A percentile compares a stretch with the other conserved stretches of the same genome.
phyloP scores from a whole-genome alignment of 495 filamentous ascomycete species.

The Tuber borchii region DNA sequence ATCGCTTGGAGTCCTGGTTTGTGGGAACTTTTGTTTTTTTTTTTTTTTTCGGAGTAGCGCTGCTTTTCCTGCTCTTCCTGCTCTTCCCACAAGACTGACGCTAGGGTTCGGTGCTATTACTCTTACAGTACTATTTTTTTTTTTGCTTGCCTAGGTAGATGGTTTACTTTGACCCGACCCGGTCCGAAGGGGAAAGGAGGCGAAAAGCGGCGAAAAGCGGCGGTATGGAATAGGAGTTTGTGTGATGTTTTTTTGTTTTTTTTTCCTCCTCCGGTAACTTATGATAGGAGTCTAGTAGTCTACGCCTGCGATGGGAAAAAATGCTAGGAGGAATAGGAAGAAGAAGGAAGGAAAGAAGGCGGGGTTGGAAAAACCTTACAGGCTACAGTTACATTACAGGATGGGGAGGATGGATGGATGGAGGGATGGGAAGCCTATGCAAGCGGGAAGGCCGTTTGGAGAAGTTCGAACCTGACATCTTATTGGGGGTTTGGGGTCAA shows the following conservation, averaged over 20 bases:
- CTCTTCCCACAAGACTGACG: background rate
- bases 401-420: slow-evolving; percentile 9
- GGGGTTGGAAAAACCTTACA: slow-evolving; percentile 1
- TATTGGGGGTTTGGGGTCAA: background rate
- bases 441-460: slow-evolving; percentile 37
- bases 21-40: slow-evolving; percentile 21
- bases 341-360: background rate
- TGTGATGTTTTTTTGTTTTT: slow-evolving; percentile 25
- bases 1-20: slow-evolving; percentile 35
- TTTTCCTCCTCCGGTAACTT: background rate
- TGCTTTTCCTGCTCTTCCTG: background rate
- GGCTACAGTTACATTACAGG: background rate
- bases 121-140: background rate
- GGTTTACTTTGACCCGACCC: background rate
- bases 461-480: slow-evolving; percentile 31
- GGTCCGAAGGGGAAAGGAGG: slow-evolving; percentile 28
- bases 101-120: background rate
- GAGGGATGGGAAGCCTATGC: slow-evolving; percentile 13
- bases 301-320: background rate
- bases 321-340: background rate
- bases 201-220: slow-evolving; percentile 8
- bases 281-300: no score
- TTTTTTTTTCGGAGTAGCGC: background rate
- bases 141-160: background rate
- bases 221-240: slow-evolving; percentile 28